Percentiles rank a stretch among this genome's conserved stretches.
These are phyloP conservation scores for Nemania bipapillata DNA, from an alignment of 2,329 filamentous ascomycete genomes.

Conservation along the genomic window DNA sequence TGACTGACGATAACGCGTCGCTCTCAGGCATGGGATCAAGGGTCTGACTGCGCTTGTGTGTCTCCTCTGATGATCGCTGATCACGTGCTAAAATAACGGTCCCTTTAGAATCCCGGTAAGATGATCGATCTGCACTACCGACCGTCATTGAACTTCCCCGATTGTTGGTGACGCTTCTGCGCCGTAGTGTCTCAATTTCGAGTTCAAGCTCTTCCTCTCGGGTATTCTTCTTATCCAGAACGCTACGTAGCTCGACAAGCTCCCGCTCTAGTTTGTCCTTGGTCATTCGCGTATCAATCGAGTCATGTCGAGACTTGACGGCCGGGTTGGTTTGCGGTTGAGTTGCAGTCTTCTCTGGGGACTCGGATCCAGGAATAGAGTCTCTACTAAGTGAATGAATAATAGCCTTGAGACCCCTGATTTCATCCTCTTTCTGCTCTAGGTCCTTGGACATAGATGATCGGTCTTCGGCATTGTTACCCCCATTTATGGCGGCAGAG, in stretches of 20 bases:
- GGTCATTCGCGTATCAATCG: slow-evolving; percentile 66
- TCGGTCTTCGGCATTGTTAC: slow-evolving; percentile 54
- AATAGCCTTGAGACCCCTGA: slow-evolving; percentile 94
- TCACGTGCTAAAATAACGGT: slow-evolving; percentile 70
- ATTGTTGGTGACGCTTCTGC: slow-evolving; percentile 57
- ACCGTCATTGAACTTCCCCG: slow-evolving; percentile 64
- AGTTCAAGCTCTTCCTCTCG: slow-evolving; percentile 88
- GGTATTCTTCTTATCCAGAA: slow-evolving; percentile 76
- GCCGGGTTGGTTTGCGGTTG: slow-evolving; percentile 53
- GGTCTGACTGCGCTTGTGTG: slow-evolving; percentile 64
- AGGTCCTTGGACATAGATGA: slow-evolving; percentile 74
- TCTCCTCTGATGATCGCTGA: slow-evolving; percentile 59
- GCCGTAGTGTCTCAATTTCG: slow-evolving; percentile 76
- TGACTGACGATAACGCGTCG: slow-evolving; percentile 74
- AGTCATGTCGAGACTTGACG: slow-evolving; percentile 58
- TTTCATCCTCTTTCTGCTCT: slow-evolving; percentile 96
- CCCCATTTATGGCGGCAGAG: slow-evolving; percentile 68
- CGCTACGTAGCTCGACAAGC: slow-evolving; percentile 77
- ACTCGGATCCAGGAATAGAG: slow-evolving; percentile 61
- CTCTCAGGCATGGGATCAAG: slow-evolving; percentile 77
- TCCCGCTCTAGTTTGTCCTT: slow-evolving; percentile 81
- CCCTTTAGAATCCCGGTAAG: slow-evolving; percentile 72
- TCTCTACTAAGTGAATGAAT: slow-evolving; percentile 93
- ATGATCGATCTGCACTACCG: slow-evolving; percentile 65
- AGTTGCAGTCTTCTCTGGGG: slow-evolving; percentile 51